Conservation (phyloP, 2,329 filamentous ascomycete genomes). For the Tolypocladium pustulatum region DNA sequence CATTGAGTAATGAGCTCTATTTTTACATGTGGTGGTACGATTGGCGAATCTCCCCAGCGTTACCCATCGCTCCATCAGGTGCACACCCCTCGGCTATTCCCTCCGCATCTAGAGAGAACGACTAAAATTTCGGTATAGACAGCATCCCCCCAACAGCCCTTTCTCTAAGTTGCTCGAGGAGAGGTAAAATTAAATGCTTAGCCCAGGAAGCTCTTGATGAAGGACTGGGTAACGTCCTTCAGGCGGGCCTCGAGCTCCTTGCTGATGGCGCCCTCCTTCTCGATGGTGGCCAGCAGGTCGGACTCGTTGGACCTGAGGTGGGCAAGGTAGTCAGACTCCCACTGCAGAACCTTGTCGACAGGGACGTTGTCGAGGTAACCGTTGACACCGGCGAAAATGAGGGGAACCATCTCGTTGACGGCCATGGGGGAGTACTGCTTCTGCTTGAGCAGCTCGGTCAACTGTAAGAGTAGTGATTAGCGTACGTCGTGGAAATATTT, state of each 20-base stretch:
- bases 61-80: slow-evolving; percentile 35
- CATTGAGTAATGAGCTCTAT: slow-evolving; percentile 51
- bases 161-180: slow-evolving; percentile 19
- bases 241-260: slow-evolving; percentile 84
- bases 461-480: slow-evolving; percentile 25
- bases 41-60: slow-evolving; percentile 33
- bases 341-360: slow-evolving; percentile 81
- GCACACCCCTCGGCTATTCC: slow-evolving; percentile 33
- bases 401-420: slow-evolving; percentile 99
- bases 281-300: slow-evolving; percentile 74
- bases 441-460: slow-evolving; percentile 98
- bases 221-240: slow-evolving; percentile 63
- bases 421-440: slow-evolving; percentile 99
- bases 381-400: slow-evolving; percentile 99
- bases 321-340: slow-evolving; percentile 89
- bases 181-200: slow-evolving; percentile 29
- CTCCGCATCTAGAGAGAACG: slow-evolving; percentile 36
- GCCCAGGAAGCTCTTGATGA: slow-evolving; percentile 85
- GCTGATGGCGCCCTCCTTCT: slow-evolving; percentile 91
- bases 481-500: background rate
- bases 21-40: slow-evolving; percentile 51
- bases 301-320: slow-evolving; percentile 87
- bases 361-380: slow-evolving; percentile 83
- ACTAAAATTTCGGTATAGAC: slow-evolving; percentile 36
- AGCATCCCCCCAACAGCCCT: slow-evolving; percentile 25